Conservation (phyloP, 202 grass and related monocot genomes). For the Sporobolus alterniflorus region DNA sequence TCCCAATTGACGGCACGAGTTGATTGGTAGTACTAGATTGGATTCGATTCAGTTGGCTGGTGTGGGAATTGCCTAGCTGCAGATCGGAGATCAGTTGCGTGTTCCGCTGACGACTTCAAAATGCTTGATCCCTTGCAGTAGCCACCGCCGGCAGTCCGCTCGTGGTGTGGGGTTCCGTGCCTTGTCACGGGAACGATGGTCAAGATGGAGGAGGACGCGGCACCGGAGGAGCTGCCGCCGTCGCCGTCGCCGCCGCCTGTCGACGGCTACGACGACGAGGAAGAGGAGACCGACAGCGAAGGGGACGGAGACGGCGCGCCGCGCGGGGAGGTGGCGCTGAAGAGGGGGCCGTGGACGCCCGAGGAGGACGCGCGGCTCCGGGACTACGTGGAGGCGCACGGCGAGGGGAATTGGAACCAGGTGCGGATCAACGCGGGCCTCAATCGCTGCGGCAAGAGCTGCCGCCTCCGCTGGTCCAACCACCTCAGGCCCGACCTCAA, state of each 20-base stretch:
- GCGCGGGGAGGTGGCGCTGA: conserved; percentile 12
- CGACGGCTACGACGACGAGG: not conserved
- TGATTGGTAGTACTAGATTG: too few species aligned
- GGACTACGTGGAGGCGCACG: conserved; percentile 56
- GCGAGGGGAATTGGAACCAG: conserved; percentile 77
- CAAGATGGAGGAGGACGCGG: not conserved
- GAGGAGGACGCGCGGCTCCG: conserved; percentile 54
- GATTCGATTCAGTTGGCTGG: too few species aligned
- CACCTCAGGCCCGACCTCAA: conserved; percentile 77
- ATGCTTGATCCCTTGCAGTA: too few species aligned
- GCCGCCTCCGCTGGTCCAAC: conserved; percentile 77
- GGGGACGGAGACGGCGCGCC: not conserved
- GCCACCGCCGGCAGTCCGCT: too few species aligned
- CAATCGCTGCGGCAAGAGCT: conserved; percentile 80
- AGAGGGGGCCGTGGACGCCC: conserved; percentile 75
- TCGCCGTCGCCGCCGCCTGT: not conserved
- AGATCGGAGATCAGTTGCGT: too few species aligned
- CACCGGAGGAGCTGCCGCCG: not conserved
- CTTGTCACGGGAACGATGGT: not conserved
- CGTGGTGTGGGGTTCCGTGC: not conserved
- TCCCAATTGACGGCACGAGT: too few species aligned
- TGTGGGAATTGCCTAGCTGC: too few species aligned
- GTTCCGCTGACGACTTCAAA: too few species aligned
- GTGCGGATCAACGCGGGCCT: conserved; percentile 66
- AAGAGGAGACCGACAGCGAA: not conserved